phyloP scores from a whole-genome alignment of 2,329 filamentous ascomycete species.

The Apiospora rasikravindrae region DNA sequence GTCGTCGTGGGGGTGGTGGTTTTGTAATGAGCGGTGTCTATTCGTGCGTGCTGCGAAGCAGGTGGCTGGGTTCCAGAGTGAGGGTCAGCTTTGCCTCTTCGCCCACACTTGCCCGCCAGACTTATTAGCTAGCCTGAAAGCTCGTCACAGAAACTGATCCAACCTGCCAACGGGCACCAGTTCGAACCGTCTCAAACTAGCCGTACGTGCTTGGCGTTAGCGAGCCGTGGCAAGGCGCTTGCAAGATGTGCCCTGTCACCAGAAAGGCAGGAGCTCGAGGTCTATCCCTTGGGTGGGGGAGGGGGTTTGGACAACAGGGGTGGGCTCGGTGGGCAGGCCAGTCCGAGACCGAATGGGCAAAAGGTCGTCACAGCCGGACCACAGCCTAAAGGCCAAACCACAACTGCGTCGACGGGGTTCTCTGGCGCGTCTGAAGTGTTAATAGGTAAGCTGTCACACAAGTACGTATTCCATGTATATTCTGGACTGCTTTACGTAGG shows the following conservation, averaged over 20 bases:
- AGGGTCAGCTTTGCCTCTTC: constrained; percentile 12
- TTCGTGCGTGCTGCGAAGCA: constrained; percentile 1
- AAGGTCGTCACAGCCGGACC: constrained; percentile 5
- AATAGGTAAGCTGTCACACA: constrained; percentile 6
- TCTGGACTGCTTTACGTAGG: background rate
- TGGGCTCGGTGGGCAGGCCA: constrained; percentile 1
- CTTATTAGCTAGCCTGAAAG: background rate
- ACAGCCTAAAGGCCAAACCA: constrained; percentile 11
- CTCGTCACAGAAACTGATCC: constrained; percentile 1
- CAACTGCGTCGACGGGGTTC: constrained; percentile 3
- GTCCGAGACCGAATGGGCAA: constrained; percentile 6
- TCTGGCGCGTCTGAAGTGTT: constrained; percentile 8
- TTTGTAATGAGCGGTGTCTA: constrained; percentile 13
- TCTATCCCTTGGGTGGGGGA: background rate
- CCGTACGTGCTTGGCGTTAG: background rate
- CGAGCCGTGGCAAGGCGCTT: constrained; percentile 8
- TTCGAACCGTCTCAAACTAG: constrained; percentile 7
- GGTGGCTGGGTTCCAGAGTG: constrained; percentile 4
- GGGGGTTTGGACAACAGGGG: constrained; percentile 7
- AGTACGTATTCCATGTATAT: background rate
- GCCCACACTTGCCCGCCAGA: constrained; percentile 10
- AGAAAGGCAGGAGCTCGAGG: constrained; percentile 14
- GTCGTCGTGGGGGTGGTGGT: background rate
- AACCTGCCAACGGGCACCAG: constrained; percentile 13
- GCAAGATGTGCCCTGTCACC: constrained; percentile 11